phyloP scores from a whole-genome alignment of 441 rosid species.

The Adansonia madagascariensis region DNA sequence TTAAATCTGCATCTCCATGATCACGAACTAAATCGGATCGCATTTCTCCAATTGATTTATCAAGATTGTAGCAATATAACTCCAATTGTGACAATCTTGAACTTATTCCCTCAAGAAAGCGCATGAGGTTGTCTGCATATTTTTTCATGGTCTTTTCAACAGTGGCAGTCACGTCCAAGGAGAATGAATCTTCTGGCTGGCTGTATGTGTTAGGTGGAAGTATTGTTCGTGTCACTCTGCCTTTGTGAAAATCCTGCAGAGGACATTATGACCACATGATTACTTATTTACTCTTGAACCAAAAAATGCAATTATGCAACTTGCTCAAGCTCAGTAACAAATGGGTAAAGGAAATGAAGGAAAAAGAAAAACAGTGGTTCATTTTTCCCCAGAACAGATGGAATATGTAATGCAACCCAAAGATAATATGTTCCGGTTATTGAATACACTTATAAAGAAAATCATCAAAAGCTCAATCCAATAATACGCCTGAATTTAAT shows the following conservation, averaged over 20 bases:
- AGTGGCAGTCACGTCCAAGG: conserved; percentile 54
- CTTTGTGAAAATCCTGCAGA: conserved; percentile 75
- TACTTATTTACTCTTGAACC: background rate
- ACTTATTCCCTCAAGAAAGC: conserved; percentile 91
- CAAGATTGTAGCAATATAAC: conserved; percentile 28
- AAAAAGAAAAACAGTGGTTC: background rate
- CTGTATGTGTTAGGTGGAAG: conserved; percentile 59
- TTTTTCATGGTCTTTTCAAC: conserved; percentile 83
- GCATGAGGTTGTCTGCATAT: conserved; percentile 68
- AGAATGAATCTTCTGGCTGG: conserved; percentile 77
- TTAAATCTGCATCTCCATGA: conserved; percentile 67
- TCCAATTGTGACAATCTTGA: conserved; percentile 89
- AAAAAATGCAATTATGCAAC: conserved; percentile 2
- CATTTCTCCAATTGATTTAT: conserved; percentile 36
- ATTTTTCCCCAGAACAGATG: background rate
- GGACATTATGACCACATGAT: background rate
- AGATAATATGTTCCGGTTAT: background rate
- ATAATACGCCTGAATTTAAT: background rate
- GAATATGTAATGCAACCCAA: background rate
- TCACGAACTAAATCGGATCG: conserved; percentile 68
- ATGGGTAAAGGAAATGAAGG: background rate
- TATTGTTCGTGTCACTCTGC: conserved; percentile 64
- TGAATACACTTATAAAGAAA: background rate
- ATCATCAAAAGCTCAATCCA: background rate
- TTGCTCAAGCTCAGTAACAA: background rate